Base-by-base conservation (phyloP, 371 early-diverging fungal species). In the Entomophthora muscae region DNA sequence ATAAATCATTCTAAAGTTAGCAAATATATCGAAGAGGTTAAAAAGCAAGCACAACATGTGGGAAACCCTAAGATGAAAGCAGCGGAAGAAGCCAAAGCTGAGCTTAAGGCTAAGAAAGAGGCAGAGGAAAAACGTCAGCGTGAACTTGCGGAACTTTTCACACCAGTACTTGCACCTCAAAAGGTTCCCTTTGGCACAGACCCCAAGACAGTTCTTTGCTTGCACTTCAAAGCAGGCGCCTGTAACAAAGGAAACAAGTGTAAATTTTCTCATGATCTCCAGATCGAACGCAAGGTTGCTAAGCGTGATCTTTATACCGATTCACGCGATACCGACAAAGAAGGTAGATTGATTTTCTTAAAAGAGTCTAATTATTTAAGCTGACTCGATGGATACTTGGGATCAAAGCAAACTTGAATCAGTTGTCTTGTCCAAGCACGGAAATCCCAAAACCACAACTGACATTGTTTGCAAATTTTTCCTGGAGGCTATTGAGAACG, bases 391-490 rank as follows among this genome's bases (percentile, higher is more conserved):
- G 95, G 97, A 94, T 58, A 84, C 72, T 52, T 95, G 95, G 98
- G 94, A 91, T 78, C 94, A 94, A 71, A 64, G 71, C 65, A 88
- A 91, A 70, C 75, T 98, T 65, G 93, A 94, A 72, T 74, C 84
- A 60, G 96, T 91, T 32, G 90, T 96, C 63, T 67, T 76, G 27
- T 81, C 85, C 64, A 93, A 93, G 76, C 81, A 89, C 63, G 86
- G 82, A 64, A 92, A 91, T 71, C 74, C 75, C 17, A 85, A 83
- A 67, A 87, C 90, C 22, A 88, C 91, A 13, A 98, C 98, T 2
- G 93, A 89, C 66, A 95, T 96, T 75, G 97, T 99, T n/a, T 99
- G 99, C 83, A 98, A 95, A 76, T 87, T 77, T 78, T 96, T 98
- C 71, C 81, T 99, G 78, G 97, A 98, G 70, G 98, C 98, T n/a